Base-by-base conservation (phyloP, 768 basidiomycete species). In the Chalciporus pseudorubinellus region DNA sequence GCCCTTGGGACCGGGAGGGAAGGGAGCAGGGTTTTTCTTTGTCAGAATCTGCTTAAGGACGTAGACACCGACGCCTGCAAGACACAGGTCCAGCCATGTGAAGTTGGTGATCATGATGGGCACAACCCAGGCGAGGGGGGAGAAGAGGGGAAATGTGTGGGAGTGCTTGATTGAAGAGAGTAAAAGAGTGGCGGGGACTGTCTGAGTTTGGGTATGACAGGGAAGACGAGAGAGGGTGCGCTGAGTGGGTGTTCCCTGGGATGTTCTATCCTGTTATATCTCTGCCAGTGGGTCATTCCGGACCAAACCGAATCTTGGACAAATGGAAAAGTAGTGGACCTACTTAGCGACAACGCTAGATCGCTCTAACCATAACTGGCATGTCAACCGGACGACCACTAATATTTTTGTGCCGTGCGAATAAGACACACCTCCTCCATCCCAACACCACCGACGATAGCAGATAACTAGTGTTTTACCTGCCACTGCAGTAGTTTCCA, bases 1-100 rank as follows among this genome's bases (percentile, higher is more conserved):
- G 19, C 66, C 68, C 40, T 66, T 71, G 6, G 79, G 79, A 3
- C 79, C 79, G 1, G 79, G 79, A 22, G 79, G 79, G 28, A 74
- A 61, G 3, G 67, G 68, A 0, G 63, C 63, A 6, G 47, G 61
- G 7, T 44, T 53, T 24, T 42, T 67, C 46, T 59, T 63, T 12
- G 56, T 12, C 7, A 67, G 14, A 0, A 59, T n/a, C 50, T 50
- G 58, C n/a, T 60, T 67, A 42, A 71, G 36, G 13, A 69, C 26
- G 39, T 67, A 67, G 24, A 69, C 41, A 4, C 67, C 61, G 38
- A 59, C 56, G 3, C 61, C 65, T 16, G 67, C 69, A 21, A 70
- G 61, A 53, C 63, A 65, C 0, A 69, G 46, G 47, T 71, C 68
- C 1, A 69, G 42, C 68, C 67, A 69, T 29, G 67, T 67, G 16